Conservation (phyloP, 352 stramenopile species). For the Globisporangium cylindrosporum region DNA sequence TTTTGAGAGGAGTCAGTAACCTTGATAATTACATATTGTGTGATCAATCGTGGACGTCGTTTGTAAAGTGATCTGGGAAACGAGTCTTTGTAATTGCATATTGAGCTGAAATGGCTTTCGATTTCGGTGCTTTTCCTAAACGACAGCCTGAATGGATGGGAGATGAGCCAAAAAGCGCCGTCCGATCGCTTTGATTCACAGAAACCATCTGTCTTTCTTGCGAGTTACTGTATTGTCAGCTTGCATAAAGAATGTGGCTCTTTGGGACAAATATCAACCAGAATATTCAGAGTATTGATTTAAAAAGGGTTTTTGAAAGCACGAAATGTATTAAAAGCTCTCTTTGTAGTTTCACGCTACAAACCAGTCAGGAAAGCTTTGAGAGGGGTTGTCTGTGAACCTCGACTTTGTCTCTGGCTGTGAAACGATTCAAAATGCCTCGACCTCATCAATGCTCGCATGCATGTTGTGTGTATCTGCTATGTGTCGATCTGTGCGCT, state of each 20-base stretch:
- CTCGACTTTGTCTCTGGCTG: too few species aligned
- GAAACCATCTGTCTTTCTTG: not conserved
- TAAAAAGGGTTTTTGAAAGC: not conserved
- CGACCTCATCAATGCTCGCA: too few species aligned
- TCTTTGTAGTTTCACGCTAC: not conserved
- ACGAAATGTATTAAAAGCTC: not conserved
- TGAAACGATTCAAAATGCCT: too few species aligned
- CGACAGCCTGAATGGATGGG: not conserved
- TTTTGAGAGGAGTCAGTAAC: not conserved
- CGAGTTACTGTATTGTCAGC: not conserved
- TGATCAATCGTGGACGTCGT: not conserved
- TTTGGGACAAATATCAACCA: not conserved
- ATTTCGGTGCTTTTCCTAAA: slow-evolving; percentile 4
- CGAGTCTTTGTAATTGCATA: not conserved
- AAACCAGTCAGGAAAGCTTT: not conserved
- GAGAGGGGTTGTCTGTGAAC: not conserved
- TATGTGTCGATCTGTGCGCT: too few species aligned
- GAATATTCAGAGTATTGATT: not conserved
- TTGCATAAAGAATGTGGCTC: not conserved
- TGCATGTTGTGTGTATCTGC: too few species aligned
- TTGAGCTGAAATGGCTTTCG: not conserved
- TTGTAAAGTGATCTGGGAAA: not conserved
- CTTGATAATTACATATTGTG: not conserved
- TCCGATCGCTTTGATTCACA: not conserved
- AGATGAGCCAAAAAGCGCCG: not conserved